Evolutionary conservation across 75 land plant species (phyloP), one percentile per base, ranked within the genome.

Genomic region (Sequoiadendron giganteum): DNA sequence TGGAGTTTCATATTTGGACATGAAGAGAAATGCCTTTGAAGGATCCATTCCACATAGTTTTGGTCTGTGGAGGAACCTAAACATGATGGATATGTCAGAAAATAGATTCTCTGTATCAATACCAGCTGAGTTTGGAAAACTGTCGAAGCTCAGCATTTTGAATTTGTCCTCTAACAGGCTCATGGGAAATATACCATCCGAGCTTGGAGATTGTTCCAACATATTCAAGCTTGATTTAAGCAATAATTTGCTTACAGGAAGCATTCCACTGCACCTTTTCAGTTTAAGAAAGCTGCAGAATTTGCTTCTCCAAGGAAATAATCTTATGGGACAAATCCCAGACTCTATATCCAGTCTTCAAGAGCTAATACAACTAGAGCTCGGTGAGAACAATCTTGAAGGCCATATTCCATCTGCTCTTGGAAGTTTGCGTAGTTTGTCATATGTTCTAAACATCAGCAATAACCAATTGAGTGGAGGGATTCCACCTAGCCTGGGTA

Each of bases 151-250:
- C 21, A 86, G 89, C 54, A 55, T 82, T 25, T 58, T 90, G 48
- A 81, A 68, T 58, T 40, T 89, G 86, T 89, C 90, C 84, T 85
- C 86, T 8, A 88, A 89, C 81, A 86, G 39, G 19, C 86, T 95
- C 42, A 79, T n/a, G 30, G 96, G 94, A 78, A 85, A 30, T 28
- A 91, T 94, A 70, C 96, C 96, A 78, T 28, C 89, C 15, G 83
- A 88, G 43, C 77, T 95, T 77, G 91, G 91, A 40, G 80, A 87
- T 36, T 85, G 89, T 68, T 83, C 85, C 18, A 83, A 88, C 7
- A 85, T 95, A 39, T 65, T 91, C 77, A 85, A 83, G 79, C 86
- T 95, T 28, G 93, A 95, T 83, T 87, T 95, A 61, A 91, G 95
- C 45, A 40, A 81, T 77, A 95, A 95, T 86, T 36, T 65, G 61